Evolutionary conservation across 2,329 filamentous ascomycete genomes (phyloP), one percentile per base, ranked within the genome.

Genomic region (Xylariales sp.): DNA sequence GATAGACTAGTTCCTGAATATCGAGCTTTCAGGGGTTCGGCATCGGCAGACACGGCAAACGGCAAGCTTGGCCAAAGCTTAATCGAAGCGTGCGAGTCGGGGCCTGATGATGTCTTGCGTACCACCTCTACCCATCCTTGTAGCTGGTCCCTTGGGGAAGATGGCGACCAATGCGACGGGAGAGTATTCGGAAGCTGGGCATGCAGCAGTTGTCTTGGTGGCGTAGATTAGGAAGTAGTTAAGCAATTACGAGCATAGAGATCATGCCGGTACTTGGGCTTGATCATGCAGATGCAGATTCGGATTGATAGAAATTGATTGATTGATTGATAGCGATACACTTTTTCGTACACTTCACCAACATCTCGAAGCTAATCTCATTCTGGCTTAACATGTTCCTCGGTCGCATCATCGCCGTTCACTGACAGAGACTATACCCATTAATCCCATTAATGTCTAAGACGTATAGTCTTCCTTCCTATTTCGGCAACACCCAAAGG

Each of bases 31-130:
- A 6, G 10, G 9, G 30, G 8, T 53, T 52, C 12, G 48, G 55
- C 48, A 39, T 56, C 48, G 54, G 14, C 16, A 54, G 36, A 39
- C n/a, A 39, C 53, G 52, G 52, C 61, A 41, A 50, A 14, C 34
- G 5, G 43, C 23, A 16, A 23, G 23, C 23, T 10, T 12, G 54
- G 10, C 9, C 2, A 45, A 45, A 36, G 34, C 46, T 64, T 23
- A 30, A 36, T 32, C 10, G 3, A 10, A 12, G 53, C 12, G 23
- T n/a, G 34, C 14, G 41, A 16, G 10, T 49, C 43, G 30, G 41
- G 4, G 28, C 18, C 23, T 10, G 18, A 1, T 23, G 12, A 5
- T 10, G 39, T n/a, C 39, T 14, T 54, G 16, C 5, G 32, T 23
- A 54, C 36, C 12, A 54, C 36, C 12, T 39, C 5, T 10, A 18